Evolutionary conservation across 176 grass and related monocot species (phyloP).

Genomic region (Bolboschoenus planiculmis): DNA sequence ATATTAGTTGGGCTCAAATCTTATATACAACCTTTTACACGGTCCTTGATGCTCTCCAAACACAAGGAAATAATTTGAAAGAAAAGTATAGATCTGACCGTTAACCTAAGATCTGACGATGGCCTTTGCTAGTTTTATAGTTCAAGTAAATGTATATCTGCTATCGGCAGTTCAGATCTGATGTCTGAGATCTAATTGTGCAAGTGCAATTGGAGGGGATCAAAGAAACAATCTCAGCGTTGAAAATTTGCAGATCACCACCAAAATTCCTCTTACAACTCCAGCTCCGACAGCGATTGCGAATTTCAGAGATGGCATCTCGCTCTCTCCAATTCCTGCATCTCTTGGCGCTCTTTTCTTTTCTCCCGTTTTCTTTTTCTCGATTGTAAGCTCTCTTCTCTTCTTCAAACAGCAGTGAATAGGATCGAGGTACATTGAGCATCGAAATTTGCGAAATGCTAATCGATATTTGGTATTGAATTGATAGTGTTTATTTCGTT

Average conservation of each 20-base stretch:
- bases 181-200: background rate
- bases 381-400: background rate
- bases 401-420: background rate
- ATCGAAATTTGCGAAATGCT: background rate
- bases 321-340: background rate
- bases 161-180: background rate
- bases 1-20: background rate
- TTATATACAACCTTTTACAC: background rate
- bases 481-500: background rate
- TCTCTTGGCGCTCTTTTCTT: background rate
- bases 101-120: background rate
- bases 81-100: background rate
- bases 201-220: background rate
- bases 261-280: background rate
- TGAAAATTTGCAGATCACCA: background rate
- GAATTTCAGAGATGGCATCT: background rate
- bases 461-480: background rate
- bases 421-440: background rate
- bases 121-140: no score
- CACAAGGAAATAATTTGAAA: background rate
- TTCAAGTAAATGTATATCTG: background rate
- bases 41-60: background rate
- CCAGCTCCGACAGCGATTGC: background rate
- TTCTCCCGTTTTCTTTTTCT: conserved; percentile 4
- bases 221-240: background rate